Conservation (phyloP, 805 yeast genomes). For the Dipodascus geniculatus region DNA sequence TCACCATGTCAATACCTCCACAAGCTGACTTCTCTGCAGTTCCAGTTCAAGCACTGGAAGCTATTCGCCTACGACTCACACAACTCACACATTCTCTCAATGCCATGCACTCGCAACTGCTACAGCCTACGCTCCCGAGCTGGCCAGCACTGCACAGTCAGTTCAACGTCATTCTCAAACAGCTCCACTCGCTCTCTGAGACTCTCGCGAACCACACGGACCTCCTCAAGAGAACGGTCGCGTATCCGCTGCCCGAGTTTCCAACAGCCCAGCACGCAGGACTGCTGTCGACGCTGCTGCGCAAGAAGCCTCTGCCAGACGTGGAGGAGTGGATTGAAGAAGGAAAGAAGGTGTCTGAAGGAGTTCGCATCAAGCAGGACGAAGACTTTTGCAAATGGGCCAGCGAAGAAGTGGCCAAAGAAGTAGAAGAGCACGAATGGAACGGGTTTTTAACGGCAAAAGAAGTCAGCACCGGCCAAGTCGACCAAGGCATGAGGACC, state of each 20-base stretch:
- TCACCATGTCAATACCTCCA: background rate
- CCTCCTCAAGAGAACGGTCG: slow-evolving; percentile 53
- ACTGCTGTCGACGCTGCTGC: slow-evolving; percentile 65
- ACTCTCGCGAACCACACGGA: slow-evolving; percentile 53
- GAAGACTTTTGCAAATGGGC: slow-evolving; percentile 69
- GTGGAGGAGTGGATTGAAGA: slow-evolving; percentile 73
- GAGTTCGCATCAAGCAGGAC: slow-evolving; percentile 27
- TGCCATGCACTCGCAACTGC: slow-evolving; percentile 43
- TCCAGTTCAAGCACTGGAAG: slow-evolving; percentile 52
- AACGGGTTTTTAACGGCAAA: slow-evolving; percentile 47
- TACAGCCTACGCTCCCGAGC: slow-evolving; percentile 34
- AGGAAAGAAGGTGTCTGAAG: slow-evolving; percentile 28
- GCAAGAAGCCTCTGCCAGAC: slow-evolving; percentile 85
- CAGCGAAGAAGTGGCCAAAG: slow-evolving; percentile 37
- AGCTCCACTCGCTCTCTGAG: slow-evolving; percentile 62
- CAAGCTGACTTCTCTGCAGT: slow-evolving; percentile 32
- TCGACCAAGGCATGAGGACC: slow-evolving; percentile 8
- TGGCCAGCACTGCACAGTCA: slow-evolving; percentile 73
- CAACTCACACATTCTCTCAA: slow-evolving; percentile 51
- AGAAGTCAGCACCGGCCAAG: slow-evolving; percentile 29
- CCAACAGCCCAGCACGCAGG: slow-evolving; percentile 81
- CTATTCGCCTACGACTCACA: slow-evolving; percentile 47
- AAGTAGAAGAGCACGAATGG: slow-evolving; percentile 46
- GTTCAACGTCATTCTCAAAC: slow-evolving; percentile 71
- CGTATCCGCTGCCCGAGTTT: slow-evolving; percentile 72